These are phyloP conservation scores for Psilocybe mexicana DNA, from an alignment of 1,284 basidiomycete genomes.

Conservation along the genomic window DNA sequence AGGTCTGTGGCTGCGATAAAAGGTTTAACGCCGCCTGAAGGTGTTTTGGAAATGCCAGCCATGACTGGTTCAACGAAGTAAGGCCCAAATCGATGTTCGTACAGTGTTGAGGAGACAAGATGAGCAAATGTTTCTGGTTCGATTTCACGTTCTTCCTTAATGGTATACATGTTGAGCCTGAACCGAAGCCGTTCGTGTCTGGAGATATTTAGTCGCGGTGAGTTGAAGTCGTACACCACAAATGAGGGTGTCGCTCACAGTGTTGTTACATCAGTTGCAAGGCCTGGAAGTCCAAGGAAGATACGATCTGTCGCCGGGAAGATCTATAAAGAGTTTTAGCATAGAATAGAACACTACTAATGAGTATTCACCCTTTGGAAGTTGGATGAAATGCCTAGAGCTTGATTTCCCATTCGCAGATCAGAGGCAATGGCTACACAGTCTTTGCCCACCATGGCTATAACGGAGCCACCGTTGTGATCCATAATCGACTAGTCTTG, in stretches of 20 bases:
- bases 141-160: slow-evolving; percentile 99
- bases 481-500: slow-evolving; percentile 75
- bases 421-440: slow-evolving; percentile 99
- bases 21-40: slow-evolving; percentile 76
- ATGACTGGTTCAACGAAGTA: slow-evolving; percentile 98
- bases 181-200: slow-evolving; percentile 91
- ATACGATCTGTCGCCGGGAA: slow-evolving; percentile 94
- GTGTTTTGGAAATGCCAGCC: slow-evolving; percentile 83
- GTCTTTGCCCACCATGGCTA: slow-evolving; percentile 99
- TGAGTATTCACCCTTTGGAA: slow-evolving; percentile 81
- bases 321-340: slow-evolving; percentile 54
- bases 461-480: slow-evolving; percentile 94
- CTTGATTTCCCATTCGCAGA: slow-evolving; percentile 89
- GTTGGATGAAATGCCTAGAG: slow-evolving; percentile 86
- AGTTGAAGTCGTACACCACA: not conserved
- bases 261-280: slow-evolving; percentile 93
- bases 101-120: slow-evolving; percentile 95
- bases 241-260: slow-evolving; percentile 54
- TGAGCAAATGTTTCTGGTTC: slow-evolving; percentile 96
- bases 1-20: slow-evolving; percentile 97
- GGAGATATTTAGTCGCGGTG: not conserved
- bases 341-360: not conserved
- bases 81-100: slow-evolving; percentile 95
- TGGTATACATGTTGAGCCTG: slow-evolving; percentile 98
- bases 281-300: slow-evolving; percentile 90